phyloP scores from a whole-genome alignment of 257 asterid genomes.

The Ophiorrhiza pumila region DNA sequence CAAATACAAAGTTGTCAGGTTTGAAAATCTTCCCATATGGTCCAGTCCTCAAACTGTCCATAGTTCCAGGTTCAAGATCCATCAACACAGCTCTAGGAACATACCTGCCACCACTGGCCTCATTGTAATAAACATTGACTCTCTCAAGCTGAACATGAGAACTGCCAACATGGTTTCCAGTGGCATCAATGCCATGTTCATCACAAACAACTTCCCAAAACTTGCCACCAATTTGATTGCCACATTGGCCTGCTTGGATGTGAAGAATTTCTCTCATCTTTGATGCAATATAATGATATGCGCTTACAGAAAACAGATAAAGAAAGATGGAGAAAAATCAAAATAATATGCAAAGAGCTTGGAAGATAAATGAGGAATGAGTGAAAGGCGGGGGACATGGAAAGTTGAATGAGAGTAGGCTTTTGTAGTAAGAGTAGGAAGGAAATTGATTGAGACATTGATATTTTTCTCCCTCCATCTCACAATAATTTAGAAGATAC shows the following conservation, averaged over 20 bases:
- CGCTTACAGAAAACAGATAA: not conserved
- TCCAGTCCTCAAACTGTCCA: constrained; percentile 69
- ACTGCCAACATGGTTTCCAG: constrained; percentile 45
- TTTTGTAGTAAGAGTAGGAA: constrained; percentile 29
- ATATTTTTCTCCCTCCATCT: constrained; percentile 24
- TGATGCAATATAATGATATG: not conserved
- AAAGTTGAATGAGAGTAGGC: constrained; percentile 20
- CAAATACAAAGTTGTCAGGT: constrained; percentile 68
- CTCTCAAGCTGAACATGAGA: constrained; percentile 54
- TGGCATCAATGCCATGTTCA: constrained; percentile 58
- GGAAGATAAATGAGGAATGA: not conserved
- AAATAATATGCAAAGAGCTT: not conserved
- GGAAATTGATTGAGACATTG: constrained; percentile 41
- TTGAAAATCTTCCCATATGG: constrained; percentile 62
- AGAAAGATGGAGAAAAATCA: not conserved
- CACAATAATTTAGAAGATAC: constrained; percentile 26
- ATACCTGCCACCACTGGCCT: constrained; percentile 70
- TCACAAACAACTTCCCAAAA: constrained; percentile 72
- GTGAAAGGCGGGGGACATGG: constrained; percentile 10
- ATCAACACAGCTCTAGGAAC: constrained; percentile 67
- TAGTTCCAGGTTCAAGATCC: constrained; percentile 76
- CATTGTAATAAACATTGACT: constrained; percentile 66
- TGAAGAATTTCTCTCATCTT: constrained; percentile 71
- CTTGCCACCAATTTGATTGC: constrained; percentile 74
- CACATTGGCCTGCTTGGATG: constrained; percentile 76